Evolutionary conservation across 2,329 filamentous ascomycete genomes (phyloP), one percentile per base, ranked within the genome.

Genomic region (Ophiosphaerella narmari): DNA sequence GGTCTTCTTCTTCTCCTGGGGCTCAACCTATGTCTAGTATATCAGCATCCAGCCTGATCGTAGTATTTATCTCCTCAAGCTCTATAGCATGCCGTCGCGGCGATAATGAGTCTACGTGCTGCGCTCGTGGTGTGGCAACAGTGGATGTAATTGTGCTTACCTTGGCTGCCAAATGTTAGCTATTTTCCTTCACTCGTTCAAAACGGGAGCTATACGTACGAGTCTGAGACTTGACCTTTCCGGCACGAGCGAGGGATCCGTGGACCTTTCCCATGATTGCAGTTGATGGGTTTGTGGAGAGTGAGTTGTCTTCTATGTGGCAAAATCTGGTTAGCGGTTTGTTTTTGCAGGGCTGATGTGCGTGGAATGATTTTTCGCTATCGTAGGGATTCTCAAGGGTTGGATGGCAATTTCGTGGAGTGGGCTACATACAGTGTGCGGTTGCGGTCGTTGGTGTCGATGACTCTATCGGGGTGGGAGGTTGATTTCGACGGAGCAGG

Each of bases 1-100:
- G 71, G 82, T 85, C 89, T 97, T 97, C 82, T 89, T 83, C 88
- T 96, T 96, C 88, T 97, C 92, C 81, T 92, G 88, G 53, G 84
- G 80, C 81, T 94, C 90, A 79, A 93, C 89, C 88, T 91, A 71
- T 75, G 53, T 41, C 46, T 35, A 45, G 16, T 39, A 39, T 52
- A 55, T 72, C 54, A 73, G 70, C 58, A 43, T 46, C 33, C 48
- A 38, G 50, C 34, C 46, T 48, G 16, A 21, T 23, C 36, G 21
- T 21, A 26, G 12, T 24, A 29, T 39, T 9, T 35, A 12, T 39
- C 18, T 50, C 32, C 31, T 16, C 23, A 23, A 11, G 18, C 9
- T 24, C 9, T 9, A 11, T 9, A 13, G 18, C 11, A 23, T 11
- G 18, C n/a, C 16, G 18, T n/a, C 11, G 18, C 13, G 11, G n/a